phyloP scores from a whole-genome alignment of 1,284 basidiomycete species.

The Hymenochaete sp. region DNA sequence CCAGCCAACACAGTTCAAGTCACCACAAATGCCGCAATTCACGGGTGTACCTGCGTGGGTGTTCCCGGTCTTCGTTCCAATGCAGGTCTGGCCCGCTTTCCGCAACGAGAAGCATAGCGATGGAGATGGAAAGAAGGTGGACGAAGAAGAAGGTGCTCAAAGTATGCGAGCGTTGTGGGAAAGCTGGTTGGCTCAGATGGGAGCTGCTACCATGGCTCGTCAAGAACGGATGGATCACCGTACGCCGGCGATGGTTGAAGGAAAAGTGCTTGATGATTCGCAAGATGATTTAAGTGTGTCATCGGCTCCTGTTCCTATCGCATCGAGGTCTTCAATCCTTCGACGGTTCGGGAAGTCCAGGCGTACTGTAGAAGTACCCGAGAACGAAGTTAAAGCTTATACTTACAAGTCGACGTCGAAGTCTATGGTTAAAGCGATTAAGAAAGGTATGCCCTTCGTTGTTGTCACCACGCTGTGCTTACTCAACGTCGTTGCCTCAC shows the following conservation, averaged over 20 bases:
- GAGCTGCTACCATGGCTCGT: constrained; percentile 29
- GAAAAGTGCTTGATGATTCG: constrained; percentile 13
- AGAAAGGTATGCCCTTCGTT: constrained; percentile 53
- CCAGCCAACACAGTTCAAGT: constrained; percentile 45
- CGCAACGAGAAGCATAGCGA: constrained; percentile 38
- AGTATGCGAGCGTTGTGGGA: constrained; percentile 52
- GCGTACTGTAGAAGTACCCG: constrained; percentile 36
- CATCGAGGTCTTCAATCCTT: constrained; percentile 22
- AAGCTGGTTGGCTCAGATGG: constrained; percentile 55
- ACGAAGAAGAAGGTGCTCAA: constrained; percentile 29
- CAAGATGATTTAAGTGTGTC: constrained; percentile 17
- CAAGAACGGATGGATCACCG: constrained; percentile 36
- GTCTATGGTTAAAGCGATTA: constrained; percentile 40
- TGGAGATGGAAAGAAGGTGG: constrained; percentile 28
- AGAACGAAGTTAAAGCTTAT: constrained; percentile 59
- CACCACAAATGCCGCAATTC: constrained; percentile 45
- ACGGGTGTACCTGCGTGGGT: constrained; percentile 43
- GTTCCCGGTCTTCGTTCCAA: constrained; percentile 71
- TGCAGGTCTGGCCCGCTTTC: constrained; percentile 57
- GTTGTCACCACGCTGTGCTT: constrained; percentile 1
- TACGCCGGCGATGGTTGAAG: constrained; percentile 42
- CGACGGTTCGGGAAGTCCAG: constrained; percentile 40
- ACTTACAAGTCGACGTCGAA: constrained; percentile 52
- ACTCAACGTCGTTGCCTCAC: neutral
- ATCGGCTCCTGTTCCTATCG: constrained; percentile 18